Percentiles rank a stretch among this genome's conserved stretches.
phyloP scores from a whole-genome alignment of 2,329 filamentous ascomycete genomes.

The Neofusicoccum kwambonambiense region DNA sequence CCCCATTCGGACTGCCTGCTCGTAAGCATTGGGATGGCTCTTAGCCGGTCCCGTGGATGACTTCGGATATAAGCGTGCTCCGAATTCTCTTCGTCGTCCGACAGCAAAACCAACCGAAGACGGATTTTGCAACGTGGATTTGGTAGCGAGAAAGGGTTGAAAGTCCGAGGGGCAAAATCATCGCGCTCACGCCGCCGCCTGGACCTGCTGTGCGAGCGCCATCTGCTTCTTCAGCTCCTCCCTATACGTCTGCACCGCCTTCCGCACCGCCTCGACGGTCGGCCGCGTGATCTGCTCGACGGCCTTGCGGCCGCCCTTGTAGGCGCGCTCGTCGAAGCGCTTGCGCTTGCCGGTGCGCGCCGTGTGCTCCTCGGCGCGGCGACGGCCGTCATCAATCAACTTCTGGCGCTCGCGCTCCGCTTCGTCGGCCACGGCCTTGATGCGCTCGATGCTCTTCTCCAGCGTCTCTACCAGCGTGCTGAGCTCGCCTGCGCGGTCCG shows the following conservation, averaged over 20 bases:
- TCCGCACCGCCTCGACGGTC: conserved; percentile 67
- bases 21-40: too few relatives aligned
- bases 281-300: conserved; percentile 76
- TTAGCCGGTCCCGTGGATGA: too few relatives aligned
- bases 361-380: conserved; percentile 62
- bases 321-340: conserved; percentile 55
- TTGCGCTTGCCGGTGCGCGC: conserved; percentile 72
- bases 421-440: conserved; percentile 74
- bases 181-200: not conserved
- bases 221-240: conserved; percentile 64
- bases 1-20: too few relatives aligned
- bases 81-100: too few relatives aligned
- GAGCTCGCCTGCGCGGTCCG: conserved; percentile 76
- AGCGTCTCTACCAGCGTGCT: conserved; percentile 81
- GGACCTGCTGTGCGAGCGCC: conserved; percentile 22
- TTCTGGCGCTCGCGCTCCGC: conserved; percentile 72
- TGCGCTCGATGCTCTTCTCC: conserved; percentile 71
- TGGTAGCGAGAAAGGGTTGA: too few relatives aligned
- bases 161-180: too few relatives aligned
- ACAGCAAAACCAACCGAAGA: too few relatives aligned
- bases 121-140: too few relatives aligned
- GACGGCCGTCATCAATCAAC: conserved; percentile 59
- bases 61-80: too few relatives aligned
- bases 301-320: conserved; percentile 66
- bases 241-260: conserved; percentile 69